Conservation (phyloP, 768 basidiomycete species). For the Termitomyces titanicus region DNA sequence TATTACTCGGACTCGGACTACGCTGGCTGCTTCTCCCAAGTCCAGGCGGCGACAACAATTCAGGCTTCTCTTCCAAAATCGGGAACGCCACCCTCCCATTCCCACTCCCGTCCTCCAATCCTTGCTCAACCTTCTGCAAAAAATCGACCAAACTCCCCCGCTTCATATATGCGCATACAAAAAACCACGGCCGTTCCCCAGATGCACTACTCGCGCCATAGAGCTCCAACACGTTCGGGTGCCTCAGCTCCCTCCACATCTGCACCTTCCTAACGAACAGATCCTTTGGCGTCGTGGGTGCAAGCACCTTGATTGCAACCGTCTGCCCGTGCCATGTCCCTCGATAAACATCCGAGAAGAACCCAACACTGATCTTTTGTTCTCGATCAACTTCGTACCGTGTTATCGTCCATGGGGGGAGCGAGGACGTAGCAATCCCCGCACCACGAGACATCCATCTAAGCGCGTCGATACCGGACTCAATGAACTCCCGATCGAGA, state of each 20-base stretch:
- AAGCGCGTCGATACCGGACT: conserved; percentile 69
- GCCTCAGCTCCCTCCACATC: conserved; percentile 68
- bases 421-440: conserved; percentile 4
- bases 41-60: neutral
- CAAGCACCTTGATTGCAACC: conserved; percentile 75
- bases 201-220: conserved; percentile 71
- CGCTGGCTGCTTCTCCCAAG: neutral
- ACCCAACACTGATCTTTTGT: conserved; percentile 64
- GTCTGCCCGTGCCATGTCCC: conserved; percentile 67
- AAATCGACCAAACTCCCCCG: conserved; percentile 62
- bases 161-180: conserved; percentile 70
- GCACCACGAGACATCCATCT: conserved; percentile 41
- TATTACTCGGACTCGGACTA: neutral
- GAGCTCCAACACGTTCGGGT: conserved; percentile 68
- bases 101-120: conserved; percentile 3
- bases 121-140: conserved; percentile 36
- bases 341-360: conserved; percentile 73
- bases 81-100: conserved; percentile 3
- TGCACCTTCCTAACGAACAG: conserved; percentile 68
- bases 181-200: conserved; percentile 69
- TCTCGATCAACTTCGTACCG: conserved; percentile 73
- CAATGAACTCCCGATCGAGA: conserved; percentile 66
- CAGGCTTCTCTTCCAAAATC: neutral
- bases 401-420: conserved; percentile 79
- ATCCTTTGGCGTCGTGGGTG: conserved; percentile 52